These are phyloP conservation scores for Debaryomyces subglobosus DNA, from an alignment of 1,139 yeast species.

Conservation along the genomic window DNA sequence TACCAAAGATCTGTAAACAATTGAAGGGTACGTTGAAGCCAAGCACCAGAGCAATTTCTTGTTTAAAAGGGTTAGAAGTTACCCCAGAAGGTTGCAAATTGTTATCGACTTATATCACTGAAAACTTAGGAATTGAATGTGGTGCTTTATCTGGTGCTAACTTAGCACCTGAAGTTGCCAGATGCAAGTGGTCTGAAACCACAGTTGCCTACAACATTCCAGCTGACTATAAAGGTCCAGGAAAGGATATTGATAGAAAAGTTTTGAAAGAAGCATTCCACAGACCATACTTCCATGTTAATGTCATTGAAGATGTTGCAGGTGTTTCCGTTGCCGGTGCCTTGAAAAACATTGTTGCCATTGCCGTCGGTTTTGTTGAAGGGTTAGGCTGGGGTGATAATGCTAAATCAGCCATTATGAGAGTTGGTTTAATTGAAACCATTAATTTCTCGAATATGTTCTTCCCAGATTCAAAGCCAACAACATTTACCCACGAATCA, in stretches of 20 bases:
- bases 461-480: conserved; percentile 43
- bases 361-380: conserved; percentile 53
- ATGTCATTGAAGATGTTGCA: conserved; percentile 50
- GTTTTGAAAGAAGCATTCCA: conserved; percentile 50
- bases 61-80: conserved; percentile 53
- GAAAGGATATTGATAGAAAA: conserved; percentile 44
- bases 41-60: conserved; percentile 46
- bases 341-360: conserved; percentile 50
- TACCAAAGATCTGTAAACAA: conserved; percentile 40
- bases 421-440: conserved; percentile 49
- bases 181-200: conserved; percentile 53
- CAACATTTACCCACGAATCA: conserved; percentile 48
- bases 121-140: conserved; percentile 45
- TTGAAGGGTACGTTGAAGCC: conserved; percentile 45
- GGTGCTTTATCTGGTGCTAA: conserved; percentile 55
- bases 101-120: conserved; percentile 46
- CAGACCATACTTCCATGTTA: conserved; percentile 52
- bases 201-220: conserved; percentile 50
- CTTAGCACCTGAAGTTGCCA: conserved; percentile 52
- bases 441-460: conserved; percentile 44
- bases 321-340: conserved; percentile 57
- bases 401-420: conserved; percentile 54
- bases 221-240: conserved; percentile 42
- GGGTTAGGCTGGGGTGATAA: conserved; percentile 57
- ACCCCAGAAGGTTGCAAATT: conserved; percentile 48